Evolutionary conservation across 2,329 filamentous ascomycete genomes (phyloP).

Genomic region (Gremmenia infestans): DNA sequence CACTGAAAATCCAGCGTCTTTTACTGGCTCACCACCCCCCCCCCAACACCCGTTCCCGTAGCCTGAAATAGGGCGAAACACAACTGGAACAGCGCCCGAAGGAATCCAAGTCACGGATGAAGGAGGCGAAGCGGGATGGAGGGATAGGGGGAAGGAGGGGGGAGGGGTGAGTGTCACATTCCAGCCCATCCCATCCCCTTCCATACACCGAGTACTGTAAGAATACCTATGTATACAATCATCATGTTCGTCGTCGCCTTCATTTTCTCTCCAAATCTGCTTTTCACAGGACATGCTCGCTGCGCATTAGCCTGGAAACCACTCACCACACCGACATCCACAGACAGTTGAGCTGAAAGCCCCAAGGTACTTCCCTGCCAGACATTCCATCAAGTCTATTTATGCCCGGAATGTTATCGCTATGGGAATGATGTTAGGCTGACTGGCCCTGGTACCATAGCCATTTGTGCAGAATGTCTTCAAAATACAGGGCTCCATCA

Average conservation of each 20-base stretch:
- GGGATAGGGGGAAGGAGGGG: too few relatives aligned
- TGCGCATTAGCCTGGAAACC: slow-evolving; percentile 17
- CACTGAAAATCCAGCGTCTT: background rate
- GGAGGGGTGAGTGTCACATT: background rate
- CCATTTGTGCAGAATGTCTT: slow-evolving; percentile 20
- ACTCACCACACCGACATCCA: slow-evolving; percentile 13
- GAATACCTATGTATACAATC: background rate
- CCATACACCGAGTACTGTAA: slow-evolving; percentile 9
- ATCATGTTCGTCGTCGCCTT: slow-evolving; percentile 17
- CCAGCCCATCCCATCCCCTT: background rate
- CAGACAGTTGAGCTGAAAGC: slow-evolving; percentile 8
- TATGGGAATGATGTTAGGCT: too few relatives aligned
- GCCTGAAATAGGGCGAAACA: slow-evolving; percentile 18
- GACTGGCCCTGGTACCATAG: background rate
- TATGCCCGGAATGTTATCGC: background rate
- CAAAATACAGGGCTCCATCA: slow-evolving; percentile 24
- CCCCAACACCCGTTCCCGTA: background rate
- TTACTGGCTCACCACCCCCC: background rate
- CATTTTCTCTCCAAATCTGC: slow-evolving; percentile 1
- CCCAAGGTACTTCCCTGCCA: slow-evolving; percentile 19
- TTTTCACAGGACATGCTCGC: slow-evolving; percentile 11
- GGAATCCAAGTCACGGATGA: background rate
- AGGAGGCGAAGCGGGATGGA: too few relatives aligned
- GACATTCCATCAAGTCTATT: background rate
- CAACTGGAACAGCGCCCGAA: slow-evolving; percentile 10